phyloP scores from a whole-genome alignment of 2,329 filamentous ascomycete species.

The Colletotrichum ledebouriae region DNA sequence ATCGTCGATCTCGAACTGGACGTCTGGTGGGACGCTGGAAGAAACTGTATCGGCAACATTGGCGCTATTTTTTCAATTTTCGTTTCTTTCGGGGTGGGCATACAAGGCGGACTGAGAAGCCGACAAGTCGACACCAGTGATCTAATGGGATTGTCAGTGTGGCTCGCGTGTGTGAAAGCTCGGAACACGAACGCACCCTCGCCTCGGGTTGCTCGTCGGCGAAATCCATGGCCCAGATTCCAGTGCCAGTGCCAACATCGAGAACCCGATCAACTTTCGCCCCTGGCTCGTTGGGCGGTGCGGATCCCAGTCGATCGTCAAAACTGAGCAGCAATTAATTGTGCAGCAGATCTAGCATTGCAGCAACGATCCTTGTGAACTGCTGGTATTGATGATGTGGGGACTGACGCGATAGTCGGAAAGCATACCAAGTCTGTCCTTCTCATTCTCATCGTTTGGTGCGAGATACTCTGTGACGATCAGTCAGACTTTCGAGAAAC shows the following conservation, averaged over 20 bases:
- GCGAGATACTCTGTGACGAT: neutral
- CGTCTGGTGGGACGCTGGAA: constrained; percentile 1
- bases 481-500: neutral
- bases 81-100: neutral
- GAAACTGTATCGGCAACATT: neutral
- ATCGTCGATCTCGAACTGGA: constrained; percentile 60
- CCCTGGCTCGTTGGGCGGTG: neutral
- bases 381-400: too few species aligned
- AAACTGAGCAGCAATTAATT: neutral
- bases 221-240: constrained; percentile 1
- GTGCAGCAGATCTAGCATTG: neutral
- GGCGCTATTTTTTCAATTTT: neutral
- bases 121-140: constrained; percentile 9
- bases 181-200: neutral
- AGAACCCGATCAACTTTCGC: neutral
- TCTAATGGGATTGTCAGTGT: neutral
- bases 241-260: constrained; percentile 11
- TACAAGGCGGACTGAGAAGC: constrained; percentile 5
- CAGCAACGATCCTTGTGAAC: neutral
- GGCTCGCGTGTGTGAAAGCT: neutral
- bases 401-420: neutral
- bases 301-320: constrained; percentile 5
- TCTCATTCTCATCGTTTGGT: constrained; percentile 4
- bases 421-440: constrained; percentile 10
- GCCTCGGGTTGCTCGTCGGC: constrained; percentile 1